Evolutionary conservation across 345 rosid genomes (phyloP).

Genomic region (Combretum micranthum): DNA sequence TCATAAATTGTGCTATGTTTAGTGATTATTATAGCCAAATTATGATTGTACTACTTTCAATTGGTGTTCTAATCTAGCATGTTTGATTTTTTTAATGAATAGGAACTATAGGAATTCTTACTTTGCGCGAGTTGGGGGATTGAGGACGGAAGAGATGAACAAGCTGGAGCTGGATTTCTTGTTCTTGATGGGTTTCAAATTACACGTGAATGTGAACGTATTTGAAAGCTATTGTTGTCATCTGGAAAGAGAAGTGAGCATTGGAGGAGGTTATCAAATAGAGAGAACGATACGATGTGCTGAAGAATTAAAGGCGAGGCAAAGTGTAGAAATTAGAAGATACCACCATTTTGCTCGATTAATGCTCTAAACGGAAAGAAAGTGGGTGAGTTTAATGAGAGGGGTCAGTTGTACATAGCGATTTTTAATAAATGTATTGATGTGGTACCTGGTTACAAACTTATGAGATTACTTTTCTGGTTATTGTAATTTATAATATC

Average conservation of each 20-base stretch:
- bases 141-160: slow-evolving; percentile 62
- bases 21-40: too few species aligned
- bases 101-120: slow-evolving; percentile 84
- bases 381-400: too few species aligned
- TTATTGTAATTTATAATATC: too few species aligned
- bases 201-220: slow-evolving; percentile 85
- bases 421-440: too few species aligned
- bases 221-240: slow-evolving; percentile 91
- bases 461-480: too few species aligned
- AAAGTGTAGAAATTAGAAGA: slow-evolving; percentile 29
- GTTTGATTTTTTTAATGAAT: slow-evolving; percentile 3
- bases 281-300: slow-evolving; percentile 78
- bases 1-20: too few species aligned
- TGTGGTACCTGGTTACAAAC: too few species aligned
- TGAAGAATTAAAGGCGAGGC: slow-evolving; percentile 75
- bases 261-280: slow-evolving; percentile 84
- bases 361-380: slow-evolving; percentile 30
- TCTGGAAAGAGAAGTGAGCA: slow-evolving; percentile 79
- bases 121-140: slow-evolving; percentile 79
- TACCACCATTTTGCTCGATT: slow-evolving; percentile 48
- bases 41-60: too few species aligned
- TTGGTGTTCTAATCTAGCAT: not conserved
- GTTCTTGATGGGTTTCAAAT: slow-evolving; percentile 82
- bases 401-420: too few species aligned
- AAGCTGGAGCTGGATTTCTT: slow-evolving; percentile 67